Evolutionary conservation across 495 filamentous ascomycete genomes (phyloP).

Genomic region (Penicillium longicatenatum): DNA sequence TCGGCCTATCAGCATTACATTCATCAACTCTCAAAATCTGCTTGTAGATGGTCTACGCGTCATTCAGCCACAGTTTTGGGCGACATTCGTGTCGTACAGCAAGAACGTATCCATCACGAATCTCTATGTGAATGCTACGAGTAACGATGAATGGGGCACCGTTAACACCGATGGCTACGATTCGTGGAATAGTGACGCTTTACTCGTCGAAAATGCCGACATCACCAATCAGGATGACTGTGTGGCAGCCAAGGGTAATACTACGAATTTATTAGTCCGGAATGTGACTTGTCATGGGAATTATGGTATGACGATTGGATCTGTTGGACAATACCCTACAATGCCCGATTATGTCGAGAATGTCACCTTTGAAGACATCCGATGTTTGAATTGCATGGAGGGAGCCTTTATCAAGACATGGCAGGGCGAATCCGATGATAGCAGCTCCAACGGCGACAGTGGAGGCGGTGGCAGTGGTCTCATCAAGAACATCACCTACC

Average conservation of each 20-base stretch:
- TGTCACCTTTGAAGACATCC: constrained; percentile 30
- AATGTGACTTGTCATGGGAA: constrained; percentile 36
- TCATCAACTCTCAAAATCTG: constrained; percentile 38
- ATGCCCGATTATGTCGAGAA: constrained; percentile 33
- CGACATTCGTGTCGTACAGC: constrained; percentile 38
- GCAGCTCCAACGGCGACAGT: constrained; percentile 34
- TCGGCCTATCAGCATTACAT: constrained; percentile 46
- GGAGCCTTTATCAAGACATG: constrained; percentile 60
- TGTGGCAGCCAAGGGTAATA: constrained; percentile 42
- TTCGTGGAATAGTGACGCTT: constrained; percentile 34
- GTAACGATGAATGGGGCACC: constrained; percentile 32
- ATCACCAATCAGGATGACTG: constrained; percentile 41
- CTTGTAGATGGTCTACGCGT: constrained; percentile 35
- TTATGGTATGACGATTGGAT: constrained; percentile 42
- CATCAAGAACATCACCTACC: constrained; percentile 54
- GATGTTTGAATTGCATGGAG: constrained; percentile 45
- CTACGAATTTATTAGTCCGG: constrained; percentile 38
- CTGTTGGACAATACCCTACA: constrained; percentile 46
- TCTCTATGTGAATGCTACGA: constrained; percentile 46
- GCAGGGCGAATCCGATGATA: constrained; percentile 31
- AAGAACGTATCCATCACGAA: constrained; percentile 40
- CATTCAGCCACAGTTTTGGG: constrained; percentile 50
- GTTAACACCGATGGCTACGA: constrained; percentile 46
- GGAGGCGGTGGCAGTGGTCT: constrained; percentile 38
- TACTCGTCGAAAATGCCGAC: constrained; percentile 34